Evolutionary conservation across 2,329 filamentous ascomycete genomes (phyloP).

Genomic region (Cytospora chrysosperma): DNA sequence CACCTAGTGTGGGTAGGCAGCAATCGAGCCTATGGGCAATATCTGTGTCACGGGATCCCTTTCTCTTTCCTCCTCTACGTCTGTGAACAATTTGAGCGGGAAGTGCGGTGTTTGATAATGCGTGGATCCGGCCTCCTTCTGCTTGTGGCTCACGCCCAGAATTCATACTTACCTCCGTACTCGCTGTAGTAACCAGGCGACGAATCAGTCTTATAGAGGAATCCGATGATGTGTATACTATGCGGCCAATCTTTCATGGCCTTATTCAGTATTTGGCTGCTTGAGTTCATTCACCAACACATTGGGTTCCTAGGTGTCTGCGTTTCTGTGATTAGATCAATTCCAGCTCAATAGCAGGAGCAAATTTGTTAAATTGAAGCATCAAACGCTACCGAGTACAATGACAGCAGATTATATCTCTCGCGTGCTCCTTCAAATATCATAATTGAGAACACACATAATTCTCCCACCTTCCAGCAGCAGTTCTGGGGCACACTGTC

Average conservation of each 20-base stretch:
- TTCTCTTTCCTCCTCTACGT: background rate
- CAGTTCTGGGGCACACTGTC: background rate
- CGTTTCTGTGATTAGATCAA: too few species aligned
- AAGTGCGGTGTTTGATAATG: background rate
- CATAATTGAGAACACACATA: background rate
- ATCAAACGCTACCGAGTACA: background rate
- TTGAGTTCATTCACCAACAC: background rate
- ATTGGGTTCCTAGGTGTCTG: background rate
- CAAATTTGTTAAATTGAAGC: background rate
- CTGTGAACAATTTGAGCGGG: background rate
- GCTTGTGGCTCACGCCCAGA: too few species aligned
- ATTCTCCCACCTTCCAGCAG: background rate
- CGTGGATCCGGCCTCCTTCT: too few species aligned
- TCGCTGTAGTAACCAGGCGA: too few species aligned
- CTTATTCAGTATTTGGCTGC: background rate
- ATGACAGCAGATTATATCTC: background rate
- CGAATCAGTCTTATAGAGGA: too few species aligned
- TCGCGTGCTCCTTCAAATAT: background rate
- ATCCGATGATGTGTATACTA: too few species aligned
- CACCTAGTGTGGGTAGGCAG: background rate
- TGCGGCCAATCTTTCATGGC: background rate
- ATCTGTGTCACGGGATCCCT: background rate
- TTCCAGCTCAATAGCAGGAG: too few species aligned
- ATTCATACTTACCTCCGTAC: too few species aligned
- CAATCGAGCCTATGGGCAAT: background rate